A percentile compares a stretch with the other conserved stretches of the same genome.
Evolutionary conservation across 2,329 filamentous ascomycete species (phyloP).

Genomic region (Mycosphaerella arachidis): DNA sequence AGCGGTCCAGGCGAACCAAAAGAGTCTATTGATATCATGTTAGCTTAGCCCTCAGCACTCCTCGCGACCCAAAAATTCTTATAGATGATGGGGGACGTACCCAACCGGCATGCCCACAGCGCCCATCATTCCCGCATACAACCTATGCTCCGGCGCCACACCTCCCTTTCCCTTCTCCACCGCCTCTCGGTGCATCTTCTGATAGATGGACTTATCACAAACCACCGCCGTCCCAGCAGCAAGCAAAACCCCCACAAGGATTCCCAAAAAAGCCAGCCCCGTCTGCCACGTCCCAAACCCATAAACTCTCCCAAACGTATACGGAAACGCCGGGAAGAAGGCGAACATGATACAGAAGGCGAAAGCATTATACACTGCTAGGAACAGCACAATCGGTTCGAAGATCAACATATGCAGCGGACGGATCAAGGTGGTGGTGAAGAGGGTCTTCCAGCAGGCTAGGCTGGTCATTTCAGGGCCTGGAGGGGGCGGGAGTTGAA

Average conservation of each 20-base stretch:
- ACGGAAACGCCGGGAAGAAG: slow-evolving; percentile 34
- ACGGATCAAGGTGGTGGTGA: slow-evolving; percentile 30
- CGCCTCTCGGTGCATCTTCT: slow-evolving; percentile 28
- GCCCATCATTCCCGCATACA: slow-evolving; percentile 35
- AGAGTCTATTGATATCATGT: slow-evolving; percentile 27
- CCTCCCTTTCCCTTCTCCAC: slow-evolving; percentile 24
- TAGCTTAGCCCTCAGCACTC: neutral
- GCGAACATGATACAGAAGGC: slow-evolving; percentile 30
- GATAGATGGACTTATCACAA: slow-evolving; percentile 37
- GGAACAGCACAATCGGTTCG: slow-evolving; percentile 35
- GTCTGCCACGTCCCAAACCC: slow-evolving; percentile 72
- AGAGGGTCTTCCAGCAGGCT: slow-evolving; percentile 26
- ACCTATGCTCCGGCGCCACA: slow-evolving; percentile 33
- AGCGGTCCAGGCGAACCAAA: slow-evolving; percentile 40
- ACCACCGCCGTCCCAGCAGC: slow-evolving; percentile 43
- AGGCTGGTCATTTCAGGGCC: slow-evolving; percentile 26
- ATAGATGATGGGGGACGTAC: slow-evolving; percentile 19
- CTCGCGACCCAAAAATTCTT: neutral
- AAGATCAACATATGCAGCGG: slow-evolving; percentile 34
- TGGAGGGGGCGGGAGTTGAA: slow-evolving; percentile 26
- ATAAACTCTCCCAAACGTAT: slow-evolving; percentile 62
- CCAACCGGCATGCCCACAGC: slow-evolving; percentile 32
- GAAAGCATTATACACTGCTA: slow-evolving; percentile 32
- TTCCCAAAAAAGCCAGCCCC: slow-evolving; percentile 70
- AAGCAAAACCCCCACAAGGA: slow-evolving; percentile 62